Base-by-base conservation (phyloP, 2,329 filamentous ascomycete species). In the Aspergillus sp. region DNA sequence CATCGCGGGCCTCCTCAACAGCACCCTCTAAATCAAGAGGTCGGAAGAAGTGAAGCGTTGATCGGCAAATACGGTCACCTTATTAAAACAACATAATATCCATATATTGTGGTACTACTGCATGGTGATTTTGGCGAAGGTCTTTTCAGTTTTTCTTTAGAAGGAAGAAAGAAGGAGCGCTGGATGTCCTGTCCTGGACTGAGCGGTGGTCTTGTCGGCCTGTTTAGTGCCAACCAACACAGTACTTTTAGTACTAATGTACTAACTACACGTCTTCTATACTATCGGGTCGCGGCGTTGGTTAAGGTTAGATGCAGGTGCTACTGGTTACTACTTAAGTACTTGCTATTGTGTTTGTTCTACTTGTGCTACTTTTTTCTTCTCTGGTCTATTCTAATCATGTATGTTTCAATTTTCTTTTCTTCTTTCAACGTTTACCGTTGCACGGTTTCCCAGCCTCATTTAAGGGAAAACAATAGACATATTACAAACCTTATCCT, bases 1-100 rank as follows among this genome's bases (percentile, higher is more conserved):
- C 88, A 0, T 97, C 93, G 6, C 85, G 95, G 62, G 93, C 93
- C 24, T 86, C 85, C 32, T 96, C 93, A 1, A 90, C 84, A 44
- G 83, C 80, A 51, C 76, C 80, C 66, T 69, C 74, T 60, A 80
- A 84, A 71, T 75, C 75, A 30, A 81, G 79, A 65, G 71, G 76
- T 47, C 78, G 74, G 57, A 83, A 81, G 76, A 82, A 75, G 66
- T 80, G 73, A 76, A 58, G n/a, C 11, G 13, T 22, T 30, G 22
- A 49, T 17, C 8, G 22, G 9, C 17, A 20, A 49, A 13, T 38
- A n/a, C 47, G 17, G 8, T 38, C 18, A 50, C 34, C 30, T 39
- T 17, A 32, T 24, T 22, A n/a, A 12, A 13, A 38, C 41, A 39
- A 50, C 48, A 42, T 43, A 32, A 43, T 24, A 20, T 26, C 41